A percentile compares a stretch with the other conserved stretches of the same genome.
These are phyloP conservation scores for Termitomyces sp. DNA, from an alignment of 768 basidiomycete genomes.

Conservation along the genomic window DNA sequence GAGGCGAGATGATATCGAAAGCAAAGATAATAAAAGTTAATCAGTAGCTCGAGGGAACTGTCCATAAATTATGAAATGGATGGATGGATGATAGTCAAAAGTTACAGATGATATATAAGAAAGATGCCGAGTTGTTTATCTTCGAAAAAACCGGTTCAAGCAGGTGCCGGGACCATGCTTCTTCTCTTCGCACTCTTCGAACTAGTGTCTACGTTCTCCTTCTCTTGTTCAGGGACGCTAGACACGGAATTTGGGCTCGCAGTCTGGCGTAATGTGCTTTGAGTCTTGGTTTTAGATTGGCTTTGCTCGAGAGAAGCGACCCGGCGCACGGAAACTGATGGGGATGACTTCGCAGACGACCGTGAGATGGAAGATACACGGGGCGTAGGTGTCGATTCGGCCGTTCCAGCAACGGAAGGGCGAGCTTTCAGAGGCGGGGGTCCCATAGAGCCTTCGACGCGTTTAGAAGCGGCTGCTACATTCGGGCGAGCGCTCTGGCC, in stretches of 20 bases:
- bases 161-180: conserved; percentile 31
- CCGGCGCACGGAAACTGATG: conserved; percentile 31
- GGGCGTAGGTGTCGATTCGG: conserved; percentile 37
- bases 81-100: neutral
- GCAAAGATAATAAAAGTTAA: conserved; percentile 20
- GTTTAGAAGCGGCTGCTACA: conserved; percentile 22
- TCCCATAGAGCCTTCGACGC: conserved; percentile 45
- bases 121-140: neutral
- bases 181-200: conserved; percentile 27
- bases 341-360: conserved; percentile 28
- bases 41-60: neutral
- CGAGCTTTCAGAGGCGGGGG: conserved; percentile 43
- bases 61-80: neutral
- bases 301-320: conserved; percentile 30
- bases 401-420: conserved; percentile 28
- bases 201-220: conserved; percentile 49
- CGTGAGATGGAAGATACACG: conserved; percentile 33
- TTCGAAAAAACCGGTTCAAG: conserved; percentile 13
- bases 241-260: conserved; percentile 34
- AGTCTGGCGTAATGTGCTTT: conserved; percentile 27
- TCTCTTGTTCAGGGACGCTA: conserved; percentile 45
- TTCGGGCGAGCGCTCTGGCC: conserved; percentile 52
- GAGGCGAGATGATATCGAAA: conserved; percentile 23
- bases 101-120: conserved; percentile 10
- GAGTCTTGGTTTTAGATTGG: conserved; percentile 27